Base-by-base conservation (phyloP, 306 rosid species). In the Inga oerstediana region DNA sequence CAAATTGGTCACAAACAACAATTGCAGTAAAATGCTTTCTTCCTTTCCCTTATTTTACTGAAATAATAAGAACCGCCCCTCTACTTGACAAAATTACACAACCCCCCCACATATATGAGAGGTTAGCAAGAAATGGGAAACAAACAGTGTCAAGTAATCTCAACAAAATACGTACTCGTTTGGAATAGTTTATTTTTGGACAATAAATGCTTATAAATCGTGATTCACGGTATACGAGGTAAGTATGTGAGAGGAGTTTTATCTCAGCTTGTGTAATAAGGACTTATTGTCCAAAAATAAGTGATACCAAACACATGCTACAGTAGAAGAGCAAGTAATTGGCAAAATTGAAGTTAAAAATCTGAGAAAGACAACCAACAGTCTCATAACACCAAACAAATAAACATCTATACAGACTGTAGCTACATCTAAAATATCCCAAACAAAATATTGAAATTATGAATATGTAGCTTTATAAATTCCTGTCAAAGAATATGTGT, bases 351-450 rank as follows among this genome's bases (percentile, higher is more conserved):
- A 48, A 27, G 48, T 72, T 52, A 48, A n/a, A 73, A 69, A 59
- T 77, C 61, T 32, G 41, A 75, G 30, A 4, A 19, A 35, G 34
- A 65, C 39, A 68, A 43, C 74, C 51, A 68, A 76, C 39, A 20
- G 75, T 11, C 14, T 49, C 20, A 37, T 20, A 61, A 27, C 64
- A 80, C 51, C 54, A 80, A 84, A 76, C 72, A 37, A 34, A 75
- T 45, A 59, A 61, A 37, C 73, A 35, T 37, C 46, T 68, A 19
- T 9, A 19, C 27, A 37, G 24, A 68, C 27, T 3, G 73, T 7
- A 37, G 20, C 43, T 37, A 17, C 37, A 37, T 68, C 22, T 17
- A 16, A 37, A 0, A 68, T 37, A 10, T n/a, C 46, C 78, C 72
- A 58, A 75, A 70, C 22, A 54, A 32, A 24, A 35, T 39, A 44